Percentiles rank a stretch among this genome's conserved stretches.
These are phyloP conservation scores for Dryadomyces quercus-mongolicae DNA, from an alignment of 2,329 filamentous ascomycete species.

Conservation along the genomic window DNA sequence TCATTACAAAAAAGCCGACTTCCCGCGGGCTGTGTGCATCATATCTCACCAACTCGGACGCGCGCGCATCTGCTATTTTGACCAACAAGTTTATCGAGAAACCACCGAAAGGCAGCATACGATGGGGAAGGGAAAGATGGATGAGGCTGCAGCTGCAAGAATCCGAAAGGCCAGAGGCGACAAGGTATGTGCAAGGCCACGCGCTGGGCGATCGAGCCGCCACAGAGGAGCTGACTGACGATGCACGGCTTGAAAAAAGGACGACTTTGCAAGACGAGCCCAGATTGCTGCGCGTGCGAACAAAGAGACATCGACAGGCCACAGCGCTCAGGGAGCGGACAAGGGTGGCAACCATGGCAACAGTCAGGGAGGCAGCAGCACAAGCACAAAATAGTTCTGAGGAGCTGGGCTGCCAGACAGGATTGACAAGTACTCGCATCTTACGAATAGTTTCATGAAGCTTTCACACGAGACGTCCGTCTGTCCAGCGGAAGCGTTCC, in stretches of 20 bases:
- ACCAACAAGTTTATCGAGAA: no score
- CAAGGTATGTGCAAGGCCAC: conserved; percentile 17
- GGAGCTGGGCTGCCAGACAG: not conserved
- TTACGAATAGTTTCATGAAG: not conserved
- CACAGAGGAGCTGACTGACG: not conserved
- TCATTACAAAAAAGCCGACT: not conserved
- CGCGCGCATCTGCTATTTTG: no score
- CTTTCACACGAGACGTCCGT: not conserved
- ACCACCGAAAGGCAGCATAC: not conserved
- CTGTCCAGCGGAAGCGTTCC: not conserved
- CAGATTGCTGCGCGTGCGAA: conserved; percentile 22
- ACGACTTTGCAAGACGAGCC: conserved; percentile 23
- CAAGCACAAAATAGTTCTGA: not conserved
- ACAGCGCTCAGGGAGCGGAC: conserved; percentile 8
- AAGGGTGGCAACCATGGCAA: not conserved
- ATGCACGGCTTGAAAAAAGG: conserved; percentile 15
- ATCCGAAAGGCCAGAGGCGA: conserved; percentile 29
- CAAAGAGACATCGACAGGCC: conserved; percentile 14
- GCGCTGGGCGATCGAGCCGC: conserved; percentile 1
- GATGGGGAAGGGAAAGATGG: conserved; percentile 28
- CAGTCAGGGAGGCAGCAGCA: conserved; percentile 1
- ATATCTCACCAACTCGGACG: no score
- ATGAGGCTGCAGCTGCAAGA: conserved; percentile 26
- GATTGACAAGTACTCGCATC: not conserved
- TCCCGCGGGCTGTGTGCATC: not conserved